Conservation (phyloP, 1,284 basidiomycete species). For the Marasmius tenuissimus region DNA sequence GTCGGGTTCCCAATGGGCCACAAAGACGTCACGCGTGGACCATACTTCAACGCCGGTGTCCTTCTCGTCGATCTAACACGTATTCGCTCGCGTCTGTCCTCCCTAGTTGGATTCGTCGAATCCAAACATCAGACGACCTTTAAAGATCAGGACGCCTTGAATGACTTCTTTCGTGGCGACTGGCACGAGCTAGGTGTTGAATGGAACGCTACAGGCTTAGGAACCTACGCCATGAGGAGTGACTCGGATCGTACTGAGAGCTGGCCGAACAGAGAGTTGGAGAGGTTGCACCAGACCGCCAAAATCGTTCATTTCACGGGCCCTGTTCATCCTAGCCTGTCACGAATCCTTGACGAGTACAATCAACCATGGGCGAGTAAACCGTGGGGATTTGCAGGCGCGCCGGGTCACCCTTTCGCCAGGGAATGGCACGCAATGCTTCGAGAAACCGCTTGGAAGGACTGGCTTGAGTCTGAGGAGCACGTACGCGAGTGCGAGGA, state of each 20-base stretch:
- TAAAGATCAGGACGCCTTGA: conserved; percentile 53
- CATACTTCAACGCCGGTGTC: conserved; percentile 60
- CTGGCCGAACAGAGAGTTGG: conserved; percentile 32
- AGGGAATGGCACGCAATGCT: conserved; percentile 48
- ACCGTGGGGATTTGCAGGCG: conserved; percentile 57
- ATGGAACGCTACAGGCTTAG: conserved; percentile 61
- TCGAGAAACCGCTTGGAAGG: conserved; percentile 44
- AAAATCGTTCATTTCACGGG: conserved; percentile 60
- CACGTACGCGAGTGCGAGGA: background rate
- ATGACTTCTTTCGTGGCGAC: conserved; percentile 40
- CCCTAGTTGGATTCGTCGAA: conserved; percentile 26
- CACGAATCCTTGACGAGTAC: conserved; percentile 47
- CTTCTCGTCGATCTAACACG: conserved; percentile 49
- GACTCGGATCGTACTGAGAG: conserved; percentile 35
- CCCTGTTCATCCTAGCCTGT: conserved; percentile 46
- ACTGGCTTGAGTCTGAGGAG: conserved; percentile 20
- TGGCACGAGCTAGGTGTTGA: conserved; percentile 41
- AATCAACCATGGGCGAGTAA: conserved; percentile 54
- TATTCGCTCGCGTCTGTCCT: conserved; percentile 25
- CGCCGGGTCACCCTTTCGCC: conserved; percentile 50
- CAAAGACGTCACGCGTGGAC: conserved; percentile 22
- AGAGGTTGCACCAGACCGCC: conserved; percentile 25
- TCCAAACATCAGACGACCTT: conserved; percentile 30
- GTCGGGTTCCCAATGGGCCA: conserved; percentile 54
- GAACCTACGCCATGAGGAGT: conserved; percentile 45